Base-by-base conservation (phyloP, 805 yeast species). In the Priceomyces carsonii region DNA sequence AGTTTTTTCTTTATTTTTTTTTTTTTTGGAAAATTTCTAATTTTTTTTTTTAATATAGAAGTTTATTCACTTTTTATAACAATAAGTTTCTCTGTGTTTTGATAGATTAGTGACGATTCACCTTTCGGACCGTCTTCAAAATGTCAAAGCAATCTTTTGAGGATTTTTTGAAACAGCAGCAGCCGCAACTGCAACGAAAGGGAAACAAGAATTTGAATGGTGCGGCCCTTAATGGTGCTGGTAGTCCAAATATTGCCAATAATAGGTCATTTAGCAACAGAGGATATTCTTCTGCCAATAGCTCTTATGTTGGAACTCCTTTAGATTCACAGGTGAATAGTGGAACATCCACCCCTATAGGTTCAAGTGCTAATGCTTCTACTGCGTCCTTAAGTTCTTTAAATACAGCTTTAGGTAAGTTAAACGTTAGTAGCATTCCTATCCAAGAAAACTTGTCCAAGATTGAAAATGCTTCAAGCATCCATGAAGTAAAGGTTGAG, bases 331-430 rank as follows among this genome's bases (percentile, higher is more conserved):
- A 48, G 10, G 61, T 66, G 9, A 55, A 61, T 20, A 62, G 69
- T 39, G 73, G 73, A 13, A 41, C 51, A 20, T 53, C 55, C 13
- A 63, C 66, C 16, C 64, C 68, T 16, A 55, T 53, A 20, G 47
- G 57, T 10, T 62, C 63, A 7, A 56, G 54, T 31, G 58, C 66
- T 6, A 58, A 57, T 17, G 61, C 63, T n/a, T 80, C 91, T 5
- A 76, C 89, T 7, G 72, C 86, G 3, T 84, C 95, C 2, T 69
- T 90, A 48, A 66, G 87, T 8, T 82, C 90, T 5, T 68, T 89
- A 40, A 77, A 78, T 47, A 75, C 82, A 24, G 85, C 93, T 3
- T 69, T 89, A 55, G 74, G 73, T 35, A 82, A 82, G 44, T 51
- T 68, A 43, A 60, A 61, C 25, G 62, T 86, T 35, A 75, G 73